Percentiles rank a stretch among this genome's conserved stretches.
These are phyloP conservation scores for Macrolepiota fuliginosa DNA, from an alignment of 768 basidiomycete genomes.

Conservation along the genomic window DNA sequence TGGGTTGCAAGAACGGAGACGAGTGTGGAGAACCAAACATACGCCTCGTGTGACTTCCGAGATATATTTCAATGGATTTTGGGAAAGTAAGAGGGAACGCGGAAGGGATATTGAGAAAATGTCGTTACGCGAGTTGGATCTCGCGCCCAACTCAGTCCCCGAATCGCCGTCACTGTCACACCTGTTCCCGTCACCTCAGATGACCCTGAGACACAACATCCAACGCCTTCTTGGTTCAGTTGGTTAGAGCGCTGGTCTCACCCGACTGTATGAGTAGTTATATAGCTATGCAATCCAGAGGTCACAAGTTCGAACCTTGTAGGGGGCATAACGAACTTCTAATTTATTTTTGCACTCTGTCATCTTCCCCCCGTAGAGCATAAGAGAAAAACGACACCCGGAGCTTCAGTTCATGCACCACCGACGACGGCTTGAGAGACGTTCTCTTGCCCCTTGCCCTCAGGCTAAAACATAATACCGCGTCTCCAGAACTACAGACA, in stretches of 20 bases:
- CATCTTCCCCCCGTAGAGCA: background rate
- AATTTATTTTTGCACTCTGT: background rate
- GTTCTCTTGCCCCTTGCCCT: too few relatives aligned
- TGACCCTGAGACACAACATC: background rate
- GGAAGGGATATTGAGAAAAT: background rate
- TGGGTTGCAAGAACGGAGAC: background rate
- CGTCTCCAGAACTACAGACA: too few relatives aligned
- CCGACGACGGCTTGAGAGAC: background rate
- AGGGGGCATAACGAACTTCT: slow-evolving; percentile 34
- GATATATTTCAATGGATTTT: background rate
- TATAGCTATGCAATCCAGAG: slow-evolving; percentile 42
- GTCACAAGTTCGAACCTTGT: slow-evolving; percentile 63
- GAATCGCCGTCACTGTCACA: background rate
- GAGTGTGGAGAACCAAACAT: slow-evolving; percentile 4
- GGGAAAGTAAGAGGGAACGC: background rate
- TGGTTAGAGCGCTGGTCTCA: slow-evolving; percentile 14
- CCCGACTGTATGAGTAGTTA: background rate
- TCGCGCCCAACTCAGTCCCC: background rate
- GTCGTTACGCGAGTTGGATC: background rate
- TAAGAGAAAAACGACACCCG: background rate
- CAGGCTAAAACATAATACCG: too few relatives aligned
- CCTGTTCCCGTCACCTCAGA: background rate
- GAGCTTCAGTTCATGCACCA: background rate
- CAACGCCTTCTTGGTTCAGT: slow-evolving; percentile 7
- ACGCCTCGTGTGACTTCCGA: background rate